Conservation (phyloP, 257 asterid genomes). For the Solanum piurae region DNA sequence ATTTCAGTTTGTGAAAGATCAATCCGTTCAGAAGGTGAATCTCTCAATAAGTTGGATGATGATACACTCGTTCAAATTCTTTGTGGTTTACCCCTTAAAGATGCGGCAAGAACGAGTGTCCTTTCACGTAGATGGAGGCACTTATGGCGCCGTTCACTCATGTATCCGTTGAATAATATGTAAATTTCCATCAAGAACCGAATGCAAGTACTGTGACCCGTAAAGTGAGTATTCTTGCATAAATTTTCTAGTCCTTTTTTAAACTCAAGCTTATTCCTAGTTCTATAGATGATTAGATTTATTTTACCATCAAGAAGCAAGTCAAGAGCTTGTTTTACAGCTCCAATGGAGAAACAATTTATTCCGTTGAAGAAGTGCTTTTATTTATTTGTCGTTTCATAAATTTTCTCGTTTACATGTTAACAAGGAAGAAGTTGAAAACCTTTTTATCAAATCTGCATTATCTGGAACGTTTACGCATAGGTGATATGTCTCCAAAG, state of each 20-base stretch:
- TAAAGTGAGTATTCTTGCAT: not conserved
- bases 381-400: not conserved
- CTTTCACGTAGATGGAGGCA: not conserved
- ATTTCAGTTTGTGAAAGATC: not conserved
- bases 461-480: not conserved
- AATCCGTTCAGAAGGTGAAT: not conserved
- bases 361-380: not conserved
- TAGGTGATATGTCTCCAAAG: not conserved
- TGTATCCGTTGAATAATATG: not conserved
- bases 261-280: not conserved
- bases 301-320: not conserved
- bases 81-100: not conserved
- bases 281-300: not conserved
- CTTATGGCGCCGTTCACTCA: not conserved
- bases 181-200: not conserved
- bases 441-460: not conserved
- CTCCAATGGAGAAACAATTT: not conserved
- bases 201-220: not conserved
- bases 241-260: not conserved
- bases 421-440: not conserved
- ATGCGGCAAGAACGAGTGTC: not conserved
- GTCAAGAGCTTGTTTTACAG: not conserved
- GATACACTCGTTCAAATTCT: not conserved
- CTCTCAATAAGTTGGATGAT: not conserved
- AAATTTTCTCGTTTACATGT: not conserved